Evolutionary conservation across 2,329 filamentous ascomycete species (phyloP), one percentile per base, ranked within the genome.

Genomic region (Rhynchosporium secalis): DNA sequence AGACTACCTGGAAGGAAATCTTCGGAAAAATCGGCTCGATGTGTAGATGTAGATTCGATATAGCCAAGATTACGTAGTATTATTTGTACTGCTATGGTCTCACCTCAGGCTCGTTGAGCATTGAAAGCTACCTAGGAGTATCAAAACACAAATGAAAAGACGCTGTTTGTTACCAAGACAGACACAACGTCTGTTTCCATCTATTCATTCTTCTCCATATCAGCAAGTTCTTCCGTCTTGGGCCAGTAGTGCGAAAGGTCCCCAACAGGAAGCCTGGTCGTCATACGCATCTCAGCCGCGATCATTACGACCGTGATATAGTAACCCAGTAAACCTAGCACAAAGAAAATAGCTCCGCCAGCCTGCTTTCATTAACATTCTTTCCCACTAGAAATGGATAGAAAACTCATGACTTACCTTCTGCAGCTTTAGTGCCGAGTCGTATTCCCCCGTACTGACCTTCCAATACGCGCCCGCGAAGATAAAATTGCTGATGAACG

Each of bases 241-340:
- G 76, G 76, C 81, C 81, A 83, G 59, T 80, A 78, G 51, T 77
- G 78, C 56, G 76, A 81, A 12, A 83, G 73, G 65, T 83, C 81
- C 4, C 80, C 80, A 1, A 83, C 79, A 0, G 81, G 81, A 2
- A 82, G 73, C 33, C 74, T 78, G 43, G 82, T 63, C 0, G 77
- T 76, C 58, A 82, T 77, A 3, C 80, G 75, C 79, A 83, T 82
- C 72, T 83, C 81, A 3, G 77, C 79, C 1, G 78, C 77, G 78
- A 83, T 82, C 62, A 83, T 82, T 4, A 81, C 80, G 55, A 82
- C 77, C 9, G 78, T 78, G 72, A 82, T 80, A 63, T 83, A 83
- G 78, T 80, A 83, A 1, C 81, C 81, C 4, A 83, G 66, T 0
- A 77, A 28, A 0, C 76, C 79, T 1, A 81, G 78, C 0, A 81